Base-by-base conservation (phyloP, 257 asterid genomes). In the Euphrasia confusa region DNA sequence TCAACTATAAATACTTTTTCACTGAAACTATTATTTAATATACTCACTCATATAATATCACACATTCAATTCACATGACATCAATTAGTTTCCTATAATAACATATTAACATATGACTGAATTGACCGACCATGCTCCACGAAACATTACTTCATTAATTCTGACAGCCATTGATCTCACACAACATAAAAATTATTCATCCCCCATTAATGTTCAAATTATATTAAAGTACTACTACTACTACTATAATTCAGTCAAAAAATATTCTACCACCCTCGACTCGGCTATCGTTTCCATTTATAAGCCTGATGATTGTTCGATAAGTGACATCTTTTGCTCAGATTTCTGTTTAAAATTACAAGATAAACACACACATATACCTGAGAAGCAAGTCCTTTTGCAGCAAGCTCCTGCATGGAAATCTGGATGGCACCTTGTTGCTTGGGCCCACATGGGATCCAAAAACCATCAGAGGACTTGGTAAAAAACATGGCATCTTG, bases 391-490 rank as follows among this genome's bases (percentile, higher is more conserved):
- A 85, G 88, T 55, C 97, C 99, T 73, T 87, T 33, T 2, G 79
- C 75, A 75, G 85, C 99, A 49, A 93, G 95, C 53, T 89, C 96
- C 77, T 82, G 88, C 97, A 93, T 85, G 58, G 87, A 72, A 66
- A 77, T 82, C 80, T 87, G 96, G 74, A 87, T 59, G 1, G 97
- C 96, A 64, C 92, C 94, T 2, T 72, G 73, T 71, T 85, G 94
- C 79, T 82, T 93, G 32, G 99, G 94, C 56, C 95, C 99, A 69
- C 99, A 93, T 63, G 99, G 99, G 74, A 80, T 65, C 94, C 86
- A 89, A 40, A 69, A 64, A n/a, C 76, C 97, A 68, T 78, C 67
- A 68, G 95, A 65, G 54, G 78, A 61, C 73, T 87, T 78, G 12
- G 73, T 56, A 67, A 93, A 93, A 78, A 73, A 81, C 94, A 82